Conservation (phyloP, 176 grass and related monocot genomes). For the Ananas comosus region DNA sequence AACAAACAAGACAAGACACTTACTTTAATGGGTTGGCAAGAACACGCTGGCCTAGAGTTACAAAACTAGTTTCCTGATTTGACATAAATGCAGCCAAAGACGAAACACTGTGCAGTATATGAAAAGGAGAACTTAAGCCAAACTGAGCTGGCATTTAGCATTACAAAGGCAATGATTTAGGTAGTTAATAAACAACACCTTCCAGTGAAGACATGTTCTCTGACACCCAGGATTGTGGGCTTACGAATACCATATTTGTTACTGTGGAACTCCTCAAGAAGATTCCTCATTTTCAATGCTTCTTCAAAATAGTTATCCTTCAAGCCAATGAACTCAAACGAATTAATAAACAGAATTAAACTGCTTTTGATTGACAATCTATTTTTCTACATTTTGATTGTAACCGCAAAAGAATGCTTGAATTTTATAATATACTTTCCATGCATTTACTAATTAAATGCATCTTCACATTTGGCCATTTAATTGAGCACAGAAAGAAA, state of each 20-base stretch:
- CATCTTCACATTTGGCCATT: too few species aligned
- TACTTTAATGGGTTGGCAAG: slow-evolving; percentile 88
- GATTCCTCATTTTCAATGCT: slow-evolving; percentile 93
- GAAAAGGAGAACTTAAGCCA: background rate
- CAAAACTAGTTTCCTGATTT: slow-evolving; percentile 90
- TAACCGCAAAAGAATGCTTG: too few species aligned
- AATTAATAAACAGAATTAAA: background rate
- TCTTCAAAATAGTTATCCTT: slow-evolving; percentile 99
- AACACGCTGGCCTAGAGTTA: slow-evolving; percentile 90
- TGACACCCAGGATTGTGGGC: slow-evolving; percentile 83
- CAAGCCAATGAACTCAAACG: slow-evolving; percentile 15
- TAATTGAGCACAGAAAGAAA: too few species aligned
- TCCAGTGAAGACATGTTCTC: slow-evolving; percentile 94
- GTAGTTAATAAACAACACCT: slow-evolving; percentile 38
- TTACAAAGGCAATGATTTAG: slow-evolving; percentile 3
- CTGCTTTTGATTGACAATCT: background rate
- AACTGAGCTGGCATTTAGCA: slow-evolving; percentile 12
- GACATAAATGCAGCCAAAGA: slow-evolving; percentile 94
- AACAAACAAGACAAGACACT: slow-evolving; percentile 4
- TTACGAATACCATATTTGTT: slow-evolving; percentile 50
- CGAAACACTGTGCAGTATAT: slow-evolving; percentile 54
- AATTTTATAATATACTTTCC: too few species aligned
- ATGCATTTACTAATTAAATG: too few species aligned
- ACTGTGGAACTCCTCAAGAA: slow-evolving; percentile 79
- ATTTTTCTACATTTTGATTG: too few species aligned